Conservation (phyloP, 1,284 basidiomycete genomes). For the Moesziomyces sp. region DNA sequence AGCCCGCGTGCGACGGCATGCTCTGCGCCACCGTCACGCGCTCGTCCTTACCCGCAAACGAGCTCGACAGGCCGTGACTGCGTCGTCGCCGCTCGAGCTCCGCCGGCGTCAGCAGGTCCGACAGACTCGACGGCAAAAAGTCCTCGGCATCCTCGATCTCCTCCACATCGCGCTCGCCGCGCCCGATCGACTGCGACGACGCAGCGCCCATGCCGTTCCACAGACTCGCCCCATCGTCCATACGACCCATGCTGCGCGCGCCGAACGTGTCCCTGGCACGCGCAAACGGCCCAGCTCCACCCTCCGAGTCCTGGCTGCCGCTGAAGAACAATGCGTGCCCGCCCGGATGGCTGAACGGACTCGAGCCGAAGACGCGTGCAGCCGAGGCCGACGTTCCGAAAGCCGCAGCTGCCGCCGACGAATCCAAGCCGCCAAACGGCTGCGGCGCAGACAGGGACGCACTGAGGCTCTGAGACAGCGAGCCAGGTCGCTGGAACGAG, state of each 20-base stretch:
- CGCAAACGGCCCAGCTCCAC: slow-evolving; percentile 45
- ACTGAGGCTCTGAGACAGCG: slow-evolving; percentile 32
- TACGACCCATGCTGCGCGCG: slow-evolving; percentile 36
- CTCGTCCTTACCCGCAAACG: slow-evolving; percentile 33
- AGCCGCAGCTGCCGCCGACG: slow-evolving; percentile 27
- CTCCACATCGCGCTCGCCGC: slow-evolving; percentile 31
- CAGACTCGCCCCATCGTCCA: slow-evolving; percentile 35
- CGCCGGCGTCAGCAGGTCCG: slow-evolving; percentile 64
- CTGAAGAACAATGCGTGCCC: slow-evolving; percentile 62
- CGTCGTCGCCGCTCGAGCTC: slow-evolving; percentile 62
- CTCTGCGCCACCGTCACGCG: slow-evolving; percentile 47
- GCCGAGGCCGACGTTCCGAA: slow-evolving; percentile 42
- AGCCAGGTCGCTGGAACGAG: slow-evolving; percentile 35
- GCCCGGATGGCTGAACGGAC: slow-evolving; percentile 65
- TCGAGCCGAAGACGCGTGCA: slow-evolving; percentile 59
- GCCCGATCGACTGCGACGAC: slow-evolving; percentile 5
- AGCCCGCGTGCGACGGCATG: slow-evolving; percentile 50
- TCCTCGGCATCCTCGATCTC: slow-evolving; percentile 70
- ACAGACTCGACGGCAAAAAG: slow-evolving; percentile 65
- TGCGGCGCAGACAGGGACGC: slow-evolving; percentile 28
- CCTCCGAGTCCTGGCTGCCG: slow-evolving; percentile 54
- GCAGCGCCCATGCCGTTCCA: slow-evolving; percentile 31
- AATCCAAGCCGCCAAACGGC: slow-evolving; percentile 29
- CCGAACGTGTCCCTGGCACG: slow-evolving; percentile 37
- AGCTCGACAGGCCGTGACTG: slow-evolving; percentile 35